phyloP scores from a whole-genome alignment of 805 yeast genomes.

The Ogataea paraovalis region DNA sequence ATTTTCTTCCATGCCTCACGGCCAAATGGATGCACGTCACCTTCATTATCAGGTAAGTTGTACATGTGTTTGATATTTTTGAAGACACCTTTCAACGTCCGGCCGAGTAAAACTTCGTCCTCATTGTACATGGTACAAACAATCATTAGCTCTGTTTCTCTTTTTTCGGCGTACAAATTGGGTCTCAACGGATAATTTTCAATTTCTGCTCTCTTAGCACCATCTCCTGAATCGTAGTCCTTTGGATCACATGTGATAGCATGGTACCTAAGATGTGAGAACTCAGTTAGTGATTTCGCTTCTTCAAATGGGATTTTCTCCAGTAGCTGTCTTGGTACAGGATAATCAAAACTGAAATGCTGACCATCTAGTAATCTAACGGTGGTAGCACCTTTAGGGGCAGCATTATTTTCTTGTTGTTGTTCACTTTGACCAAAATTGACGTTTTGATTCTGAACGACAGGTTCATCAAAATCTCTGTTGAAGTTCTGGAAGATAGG shows the following conservation, averaged over 20 bases:
- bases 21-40: constrained; percentile 73
- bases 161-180: constrained; percentile 63
- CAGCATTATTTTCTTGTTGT: constrained; percentile 17
- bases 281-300: constrained; percentile 39
- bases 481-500: constrained; percentile 21
- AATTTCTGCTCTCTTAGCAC: constrained; percentile 35
- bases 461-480: constrained; percentile 30
- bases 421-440: constrained; percentile 10
- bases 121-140: constrained; percentile 93
- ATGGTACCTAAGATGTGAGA: constrained; percentile 82
- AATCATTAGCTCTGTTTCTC: constrained; percentile 81
- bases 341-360: constrained; percentile 75
- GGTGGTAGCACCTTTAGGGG: constrained; percentile 29
- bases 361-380: constrained; percentile 62
- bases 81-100: constrained; percentile 86
- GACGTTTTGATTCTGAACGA: constrained; percentile 15
- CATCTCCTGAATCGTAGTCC: constrained; percentile 54
- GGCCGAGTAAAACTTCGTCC: constrained; percentile 73
- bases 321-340: constrained; percentile 64
- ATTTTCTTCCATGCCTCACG: constrained; percentile 90
- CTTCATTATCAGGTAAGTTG: constrained; percentile 37
- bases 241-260: constrained; percentile 92
- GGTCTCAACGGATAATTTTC: constrained; percentile 56
- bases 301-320: constrained; percentile 42
- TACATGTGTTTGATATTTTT: constrained; percentile 77